phyloP scores from a whole-genome alignment of 2,329 filamentous ascomycete species.

The Diaporthe citri region DNA sequence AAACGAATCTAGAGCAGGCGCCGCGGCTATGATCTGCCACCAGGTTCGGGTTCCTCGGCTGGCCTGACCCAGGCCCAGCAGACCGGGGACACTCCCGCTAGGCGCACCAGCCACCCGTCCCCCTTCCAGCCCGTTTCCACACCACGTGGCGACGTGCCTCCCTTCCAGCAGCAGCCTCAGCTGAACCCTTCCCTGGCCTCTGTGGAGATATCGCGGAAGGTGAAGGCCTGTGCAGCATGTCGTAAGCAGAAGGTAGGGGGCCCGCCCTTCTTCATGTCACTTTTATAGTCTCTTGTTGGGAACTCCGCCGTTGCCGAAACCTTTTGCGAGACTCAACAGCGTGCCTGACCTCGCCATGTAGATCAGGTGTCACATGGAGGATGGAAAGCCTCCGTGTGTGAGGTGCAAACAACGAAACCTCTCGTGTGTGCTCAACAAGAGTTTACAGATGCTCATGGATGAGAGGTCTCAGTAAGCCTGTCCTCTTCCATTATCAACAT shows the following conservation, averaged over 20 bases:
- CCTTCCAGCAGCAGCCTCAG: conserved; percentile 27
- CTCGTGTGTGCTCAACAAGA: conserved; percentile 56
- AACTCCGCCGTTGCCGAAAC: not conserved
- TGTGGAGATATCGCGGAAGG: conserved; percentile 53
- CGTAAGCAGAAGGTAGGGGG: conserved; percentile 54
- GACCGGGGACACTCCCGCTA: conserved; percentile 20
- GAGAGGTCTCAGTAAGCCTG: conserved; percentile 53
- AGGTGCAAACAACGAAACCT: conserved; percentile 53
- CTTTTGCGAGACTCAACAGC: not conserved
- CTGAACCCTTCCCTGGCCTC: conserved; percentile 24
- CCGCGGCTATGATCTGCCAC: conserved; percentile 32
- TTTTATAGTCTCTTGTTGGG: not conserved
- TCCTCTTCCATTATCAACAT: no score
- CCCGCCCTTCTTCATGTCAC: not conserved
- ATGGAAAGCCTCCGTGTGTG: conserved; percentile 53
- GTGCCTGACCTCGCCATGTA: conserved; percentile 38
- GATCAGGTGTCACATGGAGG: conserved; percentile 58
- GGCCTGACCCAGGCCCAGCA: conserved; percentile 6
- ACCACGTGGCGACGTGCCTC: conserved; percentile 19
- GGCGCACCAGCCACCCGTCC: conserved; percentile 21
- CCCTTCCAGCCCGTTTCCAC: conserved; percentile 10
- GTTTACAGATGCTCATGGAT: conserved; percentile 56
- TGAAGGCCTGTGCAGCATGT: conserved; percentile 57
- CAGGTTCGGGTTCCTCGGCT: conserved; percentile 22
- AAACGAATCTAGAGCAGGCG: conserved; percentile 30